Percentiles rank a stretch among this genome's conserved stretches.
phyloP scores from a whole-genome alignment of 2,329 filamentous ascomycete species.

The Diaporthe sp. region DNA sequence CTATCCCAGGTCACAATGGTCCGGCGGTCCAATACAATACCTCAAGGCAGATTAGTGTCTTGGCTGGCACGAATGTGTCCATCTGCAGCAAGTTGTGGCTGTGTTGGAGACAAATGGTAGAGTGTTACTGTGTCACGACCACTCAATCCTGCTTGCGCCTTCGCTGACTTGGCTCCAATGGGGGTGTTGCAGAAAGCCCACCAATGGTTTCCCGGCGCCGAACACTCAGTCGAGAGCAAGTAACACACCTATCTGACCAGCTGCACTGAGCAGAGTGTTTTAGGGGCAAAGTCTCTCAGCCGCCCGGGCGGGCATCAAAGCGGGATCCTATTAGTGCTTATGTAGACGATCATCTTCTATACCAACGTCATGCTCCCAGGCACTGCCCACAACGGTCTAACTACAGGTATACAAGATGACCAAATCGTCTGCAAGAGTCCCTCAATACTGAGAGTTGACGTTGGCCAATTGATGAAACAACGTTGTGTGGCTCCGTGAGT shows the following conservation, averaged over 20 bases:
- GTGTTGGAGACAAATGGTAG: neutral
- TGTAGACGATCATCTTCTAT: neutral
- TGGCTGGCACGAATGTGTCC: slow-evolving; percentile 1
- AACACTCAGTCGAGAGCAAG: neutral
- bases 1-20: neutral
- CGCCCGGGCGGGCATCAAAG: neutral
- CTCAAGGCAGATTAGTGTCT: neutral
- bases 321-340: neutral
- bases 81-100: neutral
- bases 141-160: neutral
- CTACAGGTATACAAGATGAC: neutral
- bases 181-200: neutral
- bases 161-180: neutral
- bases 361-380: too few species aligned
- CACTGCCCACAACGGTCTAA: neutral
- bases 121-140: neutral
- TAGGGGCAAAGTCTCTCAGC: neutral
- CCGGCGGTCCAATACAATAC: neutral
- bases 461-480: neutral
- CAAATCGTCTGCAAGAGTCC: too few species aligned
- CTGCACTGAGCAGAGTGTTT: neutral
- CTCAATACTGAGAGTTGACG: neutral
- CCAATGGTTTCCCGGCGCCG: neutral
- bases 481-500: neutral
- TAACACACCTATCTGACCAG: neutral